Percentiles rank a stretch among this genome's conserved stretches.
Evolutionary conservation across 768 basidiomycete genomes (phyloP).

Genomic region (Postia placenta): DNA sequence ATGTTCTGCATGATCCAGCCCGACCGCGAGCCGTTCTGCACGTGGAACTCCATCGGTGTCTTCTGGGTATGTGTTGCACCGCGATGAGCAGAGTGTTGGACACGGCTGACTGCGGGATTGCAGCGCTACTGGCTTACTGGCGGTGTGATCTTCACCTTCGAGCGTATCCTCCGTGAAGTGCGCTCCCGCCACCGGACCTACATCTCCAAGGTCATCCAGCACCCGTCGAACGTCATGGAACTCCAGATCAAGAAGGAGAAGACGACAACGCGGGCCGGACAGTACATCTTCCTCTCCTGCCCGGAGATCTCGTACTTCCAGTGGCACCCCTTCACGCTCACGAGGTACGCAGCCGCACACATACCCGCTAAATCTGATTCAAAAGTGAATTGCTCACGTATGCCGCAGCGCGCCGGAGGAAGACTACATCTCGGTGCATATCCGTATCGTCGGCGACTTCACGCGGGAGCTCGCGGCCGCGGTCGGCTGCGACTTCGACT

Average conservation of each 20-base stretch:
- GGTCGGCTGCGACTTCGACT: constrained; percentile 79
- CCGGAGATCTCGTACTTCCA: constrained; percentile 93
- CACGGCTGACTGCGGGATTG: too few relatives aligned
- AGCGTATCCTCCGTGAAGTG: constrained; percentile 89
- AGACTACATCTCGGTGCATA: constrained; percentile 91
- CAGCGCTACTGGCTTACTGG: constrained; percentile 90
- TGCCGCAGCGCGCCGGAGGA: constrained; percentile 79
- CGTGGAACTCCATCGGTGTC: constrained; percentile 78
- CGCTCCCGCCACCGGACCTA: constrained; percentile 88
- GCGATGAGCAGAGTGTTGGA: too few relatives aligned
- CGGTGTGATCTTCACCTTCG: constrained; percentile 77
- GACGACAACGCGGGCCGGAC: constrained; percentile 74
- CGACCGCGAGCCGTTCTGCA: constrained; percentile 84
- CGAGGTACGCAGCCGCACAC: constrained; percentile 41
- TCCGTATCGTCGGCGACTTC: constrained; percentile 90
- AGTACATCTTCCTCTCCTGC: constrained; percentile 90
- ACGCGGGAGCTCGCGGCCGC: constrained; percentile 75
- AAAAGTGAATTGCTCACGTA: background rate
- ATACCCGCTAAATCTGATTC: background rate
- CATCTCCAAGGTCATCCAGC: constrained; percentile 92
- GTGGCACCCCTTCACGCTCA: constrained; percentile 97
- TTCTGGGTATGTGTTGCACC: constrained; percentile 70
- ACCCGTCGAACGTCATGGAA: constrained; percentile 92
- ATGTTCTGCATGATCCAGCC: constrained; percentile 98
- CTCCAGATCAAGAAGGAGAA: constrained; percentile 97